Base-by-base conservation (phyloP, 495 filamentous ascomycete species). In the Penicillium manginii region DNA sequence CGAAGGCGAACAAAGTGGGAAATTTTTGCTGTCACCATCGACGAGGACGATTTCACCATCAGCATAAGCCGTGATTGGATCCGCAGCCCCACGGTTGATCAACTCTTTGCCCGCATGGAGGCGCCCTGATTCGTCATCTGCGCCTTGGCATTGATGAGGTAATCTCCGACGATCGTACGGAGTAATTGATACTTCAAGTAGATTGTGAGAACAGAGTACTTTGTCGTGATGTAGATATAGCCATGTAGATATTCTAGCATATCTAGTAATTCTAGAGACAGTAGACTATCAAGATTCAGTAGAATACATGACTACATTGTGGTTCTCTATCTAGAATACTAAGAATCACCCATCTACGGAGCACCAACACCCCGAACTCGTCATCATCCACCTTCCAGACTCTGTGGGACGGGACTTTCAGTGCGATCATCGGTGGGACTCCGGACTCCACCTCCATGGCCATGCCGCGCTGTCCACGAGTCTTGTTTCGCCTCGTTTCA, bases 41-140 rank as follows among this genome's bases (percentile, higher is more conserved):
- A 26, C 42, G 29, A 35, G 31, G 50, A 18, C 22, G 62, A 64
- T 64, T 61, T 64, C 62, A 61, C 58, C 62, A 64, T 64, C 62
- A 29, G 26, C 26, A 29, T 8, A 29, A 8, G 26, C 6, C 6
- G 26, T 56, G 51, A 65, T 65, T 65, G 62, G 62, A 18, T 32
- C 2, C 10, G 12, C 50, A 10, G 51, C 29, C 21, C 58, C 58
- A 42, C 35, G 4, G 54, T 22, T 35, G 62, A 65, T 65, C 62
- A 33, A 29, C 49, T 33, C 21, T 50, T 50, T 40, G 51, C 51
- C 62, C 50, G 58, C 58, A 51, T 55, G 61, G 53, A 47, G 37
- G 17, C 26, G 15, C 7, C 40, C 17, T 65, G 62, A 65, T 65
- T 65, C 58, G 62, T 64, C 61, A 64, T 54, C 23, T 12, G n/a